A percentile compares a stretch with the other conserved stretches of the same genome.
Conservation (phyloP, 306 rosid genomes). For the Pterocarpus santalinus region DNA sequence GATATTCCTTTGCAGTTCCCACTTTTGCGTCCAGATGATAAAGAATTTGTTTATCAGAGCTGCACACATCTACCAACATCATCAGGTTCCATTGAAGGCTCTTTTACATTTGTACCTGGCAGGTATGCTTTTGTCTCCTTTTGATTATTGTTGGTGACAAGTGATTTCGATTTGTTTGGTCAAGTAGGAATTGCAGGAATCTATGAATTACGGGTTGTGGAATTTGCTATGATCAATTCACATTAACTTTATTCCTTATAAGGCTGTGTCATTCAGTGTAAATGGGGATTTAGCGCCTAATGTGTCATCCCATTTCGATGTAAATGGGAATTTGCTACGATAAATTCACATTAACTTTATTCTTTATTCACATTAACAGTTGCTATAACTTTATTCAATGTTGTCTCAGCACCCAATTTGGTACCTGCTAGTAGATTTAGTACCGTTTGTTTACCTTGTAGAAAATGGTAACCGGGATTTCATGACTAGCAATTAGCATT, state of each 20-base stretch:
- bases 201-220: conserved; percentile 16
- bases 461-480: too few species aligned
- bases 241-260: conserved; percentile 3
- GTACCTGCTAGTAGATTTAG: neutral
- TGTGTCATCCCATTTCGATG: too few species aligned
- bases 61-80: conserved; percentile 60
- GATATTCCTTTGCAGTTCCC: conserved; percentile 73
- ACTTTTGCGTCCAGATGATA: conserved; percentile 67
- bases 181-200: neutral
- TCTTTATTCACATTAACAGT: too few species aligned
- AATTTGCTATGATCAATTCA: neutral
- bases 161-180: conserved; percentile 29
- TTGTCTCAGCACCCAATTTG: neutral
- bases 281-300: too few species aligned
- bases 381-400: neutral
- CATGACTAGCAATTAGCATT: neutral
- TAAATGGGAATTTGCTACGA: too few species aligned
- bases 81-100: conserved; percentile 86
- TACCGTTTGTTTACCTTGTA: neutral
- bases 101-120: conserved; percentile 92
- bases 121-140: conserved; percentile 61
- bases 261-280: neutral
- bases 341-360: too few species aligned
- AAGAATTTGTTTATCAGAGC: conserved; percentile 89
- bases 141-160: neutral